Conservation (phyloP, 202 grass and related monocot species). For the Sporobolus alterniflorus region DNA sequence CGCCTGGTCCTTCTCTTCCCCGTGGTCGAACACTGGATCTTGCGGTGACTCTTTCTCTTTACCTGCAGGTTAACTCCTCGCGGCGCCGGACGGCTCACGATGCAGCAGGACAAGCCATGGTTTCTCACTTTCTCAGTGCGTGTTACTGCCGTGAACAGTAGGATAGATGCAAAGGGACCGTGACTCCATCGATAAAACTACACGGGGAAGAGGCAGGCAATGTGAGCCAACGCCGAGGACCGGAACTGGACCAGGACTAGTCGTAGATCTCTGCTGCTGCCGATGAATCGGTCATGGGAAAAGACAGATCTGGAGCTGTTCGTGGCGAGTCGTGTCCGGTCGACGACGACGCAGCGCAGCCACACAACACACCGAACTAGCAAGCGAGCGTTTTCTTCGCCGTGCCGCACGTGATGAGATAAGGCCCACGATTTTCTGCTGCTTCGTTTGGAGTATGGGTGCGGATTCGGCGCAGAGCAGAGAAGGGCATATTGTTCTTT, state of each 20-base stretch:
- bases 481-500: not conserved
- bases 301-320: slow-evolving; percentile 52
- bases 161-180: not conserved
- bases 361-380: not conserved
- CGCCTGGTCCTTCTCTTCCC: slow-evolving; percentile 3
- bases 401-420: not conserved
- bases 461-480: not conserved
- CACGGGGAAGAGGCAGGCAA: not conserved
- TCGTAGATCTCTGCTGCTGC: slow-evolving; percentile 7
- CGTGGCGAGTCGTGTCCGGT: slow-evolving; percentile 25
- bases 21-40: not conserved
- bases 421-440: slow-evolving; percentile 1
- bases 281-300: slow-evolving; percentile 30
- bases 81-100: not conserved
- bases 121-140: not conserved
- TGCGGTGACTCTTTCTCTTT: not conserved
- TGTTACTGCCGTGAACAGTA: not conserved
- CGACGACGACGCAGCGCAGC: not conserved
- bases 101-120: not conserved
- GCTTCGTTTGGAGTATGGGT: not conserved
- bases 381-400: not conserved
- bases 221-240: not conserved
- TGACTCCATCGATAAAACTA: slow-evolving; percentile 27
- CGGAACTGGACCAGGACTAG: not conserved
- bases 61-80: not conserved